These are phyloP conservation scores for Schizosaccharomyces lindneri DNA, from an alignment of 805 yeast species.

Conservation along the genomic window DNA sequence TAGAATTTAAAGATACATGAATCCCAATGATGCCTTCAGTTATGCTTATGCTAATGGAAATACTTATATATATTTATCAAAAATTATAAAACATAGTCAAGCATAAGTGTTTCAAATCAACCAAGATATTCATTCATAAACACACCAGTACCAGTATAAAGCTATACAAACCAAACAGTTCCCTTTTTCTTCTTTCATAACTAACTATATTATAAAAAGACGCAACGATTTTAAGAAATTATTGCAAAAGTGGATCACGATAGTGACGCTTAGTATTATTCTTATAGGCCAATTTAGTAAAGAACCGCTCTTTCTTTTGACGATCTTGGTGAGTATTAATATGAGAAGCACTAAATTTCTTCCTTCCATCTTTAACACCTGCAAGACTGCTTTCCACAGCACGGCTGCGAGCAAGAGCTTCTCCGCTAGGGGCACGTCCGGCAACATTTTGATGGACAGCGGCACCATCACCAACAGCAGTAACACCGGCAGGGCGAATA, in stretches of 20 bases:
- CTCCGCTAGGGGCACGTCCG: conserved; percentile 2
- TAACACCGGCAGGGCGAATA: conserved; percentile 12
- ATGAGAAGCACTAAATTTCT: background rate
- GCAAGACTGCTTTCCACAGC: conserved; percentile 9
- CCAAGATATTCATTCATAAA: no score
- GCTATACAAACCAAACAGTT: no score
- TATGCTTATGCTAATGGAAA: no score
- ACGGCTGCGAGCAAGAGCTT: conserved; percentile 9
- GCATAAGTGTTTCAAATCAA: no score
- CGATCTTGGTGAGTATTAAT: conserved; percentile 22
- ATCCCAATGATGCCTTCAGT: no score
- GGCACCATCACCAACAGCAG: conserved; percentile 11
- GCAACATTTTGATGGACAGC: conserved; percentile 6
- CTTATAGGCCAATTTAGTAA: conserved; percentile 27
- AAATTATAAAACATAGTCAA: no score
- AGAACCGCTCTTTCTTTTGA: conserved; percentile 22
- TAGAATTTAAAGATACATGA: no score
- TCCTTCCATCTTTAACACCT: background rate
- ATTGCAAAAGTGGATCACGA: conserved; percentile 45
- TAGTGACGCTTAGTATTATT: conserved; percentile 66
- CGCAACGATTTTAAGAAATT: background rate
- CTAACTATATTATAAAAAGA: background rate
- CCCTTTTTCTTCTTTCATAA: background rate
- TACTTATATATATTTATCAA: no score
- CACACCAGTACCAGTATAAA: no score